phyloP scores from a whole-genome alignment of 2,329 filamentous ascomycete genomes.

The Penicillium sp. region DNA sequence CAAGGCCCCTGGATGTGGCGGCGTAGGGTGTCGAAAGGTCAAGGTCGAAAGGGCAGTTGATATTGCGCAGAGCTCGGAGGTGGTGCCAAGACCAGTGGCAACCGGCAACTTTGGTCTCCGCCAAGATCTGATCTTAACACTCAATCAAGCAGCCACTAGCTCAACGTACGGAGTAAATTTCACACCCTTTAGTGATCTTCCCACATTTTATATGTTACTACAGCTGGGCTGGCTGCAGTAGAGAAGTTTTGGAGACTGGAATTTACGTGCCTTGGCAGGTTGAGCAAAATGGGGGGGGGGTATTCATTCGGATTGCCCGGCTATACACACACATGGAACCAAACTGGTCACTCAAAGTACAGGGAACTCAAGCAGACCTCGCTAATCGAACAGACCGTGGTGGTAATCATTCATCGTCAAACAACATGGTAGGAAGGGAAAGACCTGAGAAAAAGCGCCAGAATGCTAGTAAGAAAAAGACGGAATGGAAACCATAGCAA shows the following conservation, averaged over 20 bases:
- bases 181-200: too few species aligned
- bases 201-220: too few species aligned
- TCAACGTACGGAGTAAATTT: not conserved
- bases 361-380: slow-evolving; percentile 14
- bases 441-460: slow-evolving; percentile 10
- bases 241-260: too few species aligned
- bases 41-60: slow-evolving; percentile 1
- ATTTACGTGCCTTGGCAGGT: not conserved
- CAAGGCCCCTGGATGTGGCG: not conserved
- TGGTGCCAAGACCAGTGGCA: slow-evolving; percentile 20
- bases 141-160: too few species aligned
- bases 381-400: slow-evolving; percentile 18
- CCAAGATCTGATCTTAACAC: too few species aligned
- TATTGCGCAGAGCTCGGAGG: slow-evolving; percentile 6
- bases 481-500: too few species aligned
- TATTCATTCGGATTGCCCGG: slow-evolving; percentile 11
- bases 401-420: slow-evolving; percentile 17
- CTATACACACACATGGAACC: slow-evolving; percentile 15
- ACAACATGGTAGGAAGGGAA: slow-evolving; percentile 13
- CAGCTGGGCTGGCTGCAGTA: too few species aligned
- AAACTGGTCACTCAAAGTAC: slow-evolving; percentile 16
- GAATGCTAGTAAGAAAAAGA: too few species aligned
- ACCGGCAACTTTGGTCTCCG: too few species aligned
- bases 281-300: slow-evolving; percentile 1
- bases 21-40: not conserved